phyloP scores from a whole-genome alignment of 2,329 filamentous ascomycete species.

The Geosmithia morbida region DNA sequence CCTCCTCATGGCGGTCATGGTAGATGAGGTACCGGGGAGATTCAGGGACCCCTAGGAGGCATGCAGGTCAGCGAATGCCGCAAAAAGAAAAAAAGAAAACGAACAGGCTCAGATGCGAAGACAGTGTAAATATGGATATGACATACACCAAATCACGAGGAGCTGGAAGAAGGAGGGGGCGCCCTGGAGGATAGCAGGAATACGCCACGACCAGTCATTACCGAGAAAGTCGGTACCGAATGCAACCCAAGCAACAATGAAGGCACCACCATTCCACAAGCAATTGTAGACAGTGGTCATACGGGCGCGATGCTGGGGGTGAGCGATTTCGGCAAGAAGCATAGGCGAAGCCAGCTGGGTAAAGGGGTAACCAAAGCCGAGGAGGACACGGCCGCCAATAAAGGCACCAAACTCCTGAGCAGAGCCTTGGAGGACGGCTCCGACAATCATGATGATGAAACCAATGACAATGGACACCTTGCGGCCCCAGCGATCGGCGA shows the following conservation, averaged over 20 bases:
- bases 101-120: slow-evolving; percentile 5
- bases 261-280: slow-evolving; percentile 47
- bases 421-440: slow-evolving; percentile 26
- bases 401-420: slow-evolving; percentile 19
- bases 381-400: slow-evolving; percentile 21
- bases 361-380: slow-evolving; percentile 53
- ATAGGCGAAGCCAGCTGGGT: slow-evolving; percentile 50
- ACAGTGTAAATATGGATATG: slow-evolving; percentile 40
- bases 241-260: slow-evolving; percentile 46
- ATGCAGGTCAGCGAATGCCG: slow-evolving; percentile 11
- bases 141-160: slow-evolving; percentile 51
- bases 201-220: slow-evolving; percentile 52
- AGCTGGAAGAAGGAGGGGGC: slow-evolving; percentile 48
- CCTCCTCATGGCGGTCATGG: slow-evolving; percentile 42
- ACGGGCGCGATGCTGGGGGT: slow-evolving; percentile 52
- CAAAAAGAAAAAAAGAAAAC: slow-evolving; percentile 15
- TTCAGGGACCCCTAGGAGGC: slow-evolving; percentile 34
- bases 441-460: slow-evolving; percentile 29
- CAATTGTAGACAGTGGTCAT: slow-evolving; percentile 56
- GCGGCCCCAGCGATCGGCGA: slow-evolving; percentile 27
- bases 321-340: slow-evolving; percentile 50
- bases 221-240: slow-evolving; percentile 45
- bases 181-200: slow-evolving; percentile 49
- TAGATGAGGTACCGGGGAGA: slow-evolving; percentile 39
- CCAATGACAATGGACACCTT: slow-evolving; percentile 26